Base-by-base conservation (phyloP, 352 stramenopile genomes). In the Globisporangium paroecandrum region DNA sequence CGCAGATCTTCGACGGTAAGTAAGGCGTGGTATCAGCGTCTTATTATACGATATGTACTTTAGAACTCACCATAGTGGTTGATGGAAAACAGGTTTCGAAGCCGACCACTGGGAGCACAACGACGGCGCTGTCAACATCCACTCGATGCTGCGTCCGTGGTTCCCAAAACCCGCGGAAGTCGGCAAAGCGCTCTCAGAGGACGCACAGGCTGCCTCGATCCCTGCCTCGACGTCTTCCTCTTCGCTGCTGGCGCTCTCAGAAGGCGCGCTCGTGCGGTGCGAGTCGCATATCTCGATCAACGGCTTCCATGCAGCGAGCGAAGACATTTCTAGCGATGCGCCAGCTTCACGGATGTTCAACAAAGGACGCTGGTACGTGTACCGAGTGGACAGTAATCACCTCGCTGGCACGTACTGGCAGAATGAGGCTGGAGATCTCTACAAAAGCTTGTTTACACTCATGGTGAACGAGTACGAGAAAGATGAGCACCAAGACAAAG, bases 231-330 rank as follows among this genome's bases (percentile, higher is more conserved):
- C 74, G 36, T 85, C 78, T 0, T 77, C 72, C 15, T 75, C 74
- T 12, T 84, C 76, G 9, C 58, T 85, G n/a, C 27, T 69, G 71
- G 38, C 57, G 71, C 9, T 61, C 22, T 10, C 47, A n/a, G 38
- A 49, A 4, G 2, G 20, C 20, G 59, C 65, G 3, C 58, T 92
- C 68, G 61, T 64, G 9, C 83, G 83, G 20, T 84, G 75, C 22
- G 77, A 77, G 41, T 94, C 85, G 41, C 83, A 92, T 63, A 90
- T 92, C 58, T 91, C 83, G 25, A 90, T 94, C 59, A 77, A 90
- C 57, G 79, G 71, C 46, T 84, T 92, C 53, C 78, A 84, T 34
- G 73, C 5, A 51, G 43, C 24, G 6, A 51, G 75, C 38, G 73
- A 86, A 47, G 66, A 54, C 4, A 67, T 83, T 6, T 4, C 29